Base-by-base conservation (phyloP, 2,329 filamentous ascomycete genomes). In the Ustulina deusta region DNA sequence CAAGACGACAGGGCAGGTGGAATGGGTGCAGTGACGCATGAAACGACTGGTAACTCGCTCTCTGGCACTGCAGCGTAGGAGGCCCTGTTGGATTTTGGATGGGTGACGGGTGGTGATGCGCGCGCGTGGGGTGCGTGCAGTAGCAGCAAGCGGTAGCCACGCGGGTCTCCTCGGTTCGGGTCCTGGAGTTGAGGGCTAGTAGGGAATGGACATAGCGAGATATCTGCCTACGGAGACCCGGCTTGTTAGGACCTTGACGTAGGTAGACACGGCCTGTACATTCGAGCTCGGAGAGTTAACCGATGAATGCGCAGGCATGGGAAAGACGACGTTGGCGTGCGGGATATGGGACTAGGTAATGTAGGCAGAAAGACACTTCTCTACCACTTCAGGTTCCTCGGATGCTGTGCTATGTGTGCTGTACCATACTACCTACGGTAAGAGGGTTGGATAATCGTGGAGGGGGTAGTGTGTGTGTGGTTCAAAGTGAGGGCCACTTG, bases 111-210 rank as follows among this genome's bases (percentile, higher is more conserved):
- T 42, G 62, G 66, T 44, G 66, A 68, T 65, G 62, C 29, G 40
- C 51, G 65, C 57, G 65, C 62, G 66, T 68, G 66, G 66, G 66
- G 66, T 68, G 66, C 44, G 44, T 57, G 55, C 55, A 64, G 55
- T 34, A 49, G 13, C 11, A 3, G 40, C 13, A 44, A 49, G 46
- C 25, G 40, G 52, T 25, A 51, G 54, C 54, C 54, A 58, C 54
- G 38, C 54, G 36, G 27, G 54, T 22, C 29, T 49, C 9, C 46
- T 52, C 29, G n/a, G 22, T 13, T 34, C 55, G 55, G 22, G 9
- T 49, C n/a, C n/a, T n/a, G n/a, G n/a, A 22, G 20, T 36, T 1
- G 42, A 38, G 11, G 13, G 13, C 17, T 9, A 5, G 22, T 38
- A 34, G 32, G n/a, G 46, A 20, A 32, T 38, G 38, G 42, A 54